Percentiles rank a stretch among this genome's conserved stretches.
phyloP scores from a whole-genome alignment of 2,329 filamentous ascomycete species.

The Trichoderma sp. region DNA sequence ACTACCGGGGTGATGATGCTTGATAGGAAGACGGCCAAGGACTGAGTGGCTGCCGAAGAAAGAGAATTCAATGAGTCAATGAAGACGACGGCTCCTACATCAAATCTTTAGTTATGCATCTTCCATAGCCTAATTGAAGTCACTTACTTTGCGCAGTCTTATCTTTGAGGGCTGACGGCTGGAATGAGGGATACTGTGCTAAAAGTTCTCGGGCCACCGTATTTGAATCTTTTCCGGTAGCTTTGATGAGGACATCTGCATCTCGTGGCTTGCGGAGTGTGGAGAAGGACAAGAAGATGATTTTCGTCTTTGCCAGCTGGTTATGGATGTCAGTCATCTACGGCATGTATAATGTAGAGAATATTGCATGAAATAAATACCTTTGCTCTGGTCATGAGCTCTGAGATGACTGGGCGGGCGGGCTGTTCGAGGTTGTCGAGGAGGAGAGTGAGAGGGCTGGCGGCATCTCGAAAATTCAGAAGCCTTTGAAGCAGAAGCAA shows the following conservation, averaged over 20 bases:
- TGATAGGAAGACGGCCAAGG: slow-evolving; percentile 67
- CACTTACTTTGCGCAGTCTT: slow-evolving; percentile 44
- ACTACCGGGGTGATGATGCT: slow-evolving; percentile 62
- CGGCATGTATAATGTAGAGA: background rate
- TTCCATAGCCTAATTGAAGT: no score
- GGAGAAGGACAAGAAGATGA: slow-evolving; percentile 76
- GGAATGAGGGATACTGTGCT: slow-evolving; percentile 44
- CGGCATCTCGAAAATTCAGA: slow-evolving; percentile 71
- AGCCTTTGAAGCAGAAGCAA: slow-evolving; percentile 79
- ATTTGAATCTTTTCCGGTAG: slow-evolving; percentile 56
- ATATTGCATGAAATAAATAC: slow-evolving; percentile 43
- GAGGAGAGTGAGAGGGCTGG: slow-evolving; percentile 82
- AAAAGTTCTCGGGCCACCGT: slow-evolving; percentile 59
- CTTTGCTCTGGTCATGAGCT: slow-evolving; percentile 74
- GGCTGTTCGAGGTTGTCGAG: slow-evolving; percentile 84
- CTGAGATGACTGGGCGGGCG: slow-evolving; percentile 64
- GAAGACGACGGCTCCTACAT: slow-evolving; percentile 67
- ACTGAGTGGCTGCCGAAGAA: slow-evolving; percentile 49
- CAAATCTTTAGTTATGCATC: background rate
- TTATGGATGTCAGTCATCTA: background rate
- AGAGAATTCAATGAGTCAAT: slow-evolving; percentile 77
- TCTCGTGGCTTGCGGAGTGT: slow-evolving; percentile 63
- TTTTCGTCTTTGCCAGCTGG: slow-evolving; percentile 62
- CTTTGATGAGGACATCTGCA: slow-evolving; percentile 66
- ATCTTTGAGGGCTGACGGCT: slow-evolving; percentile 36